Evolutionary conservation across 768 basidiomycete species (phyloP), one percentile per base, ranked within the genome.

Genomic region (Collybia sordida): DNA sequence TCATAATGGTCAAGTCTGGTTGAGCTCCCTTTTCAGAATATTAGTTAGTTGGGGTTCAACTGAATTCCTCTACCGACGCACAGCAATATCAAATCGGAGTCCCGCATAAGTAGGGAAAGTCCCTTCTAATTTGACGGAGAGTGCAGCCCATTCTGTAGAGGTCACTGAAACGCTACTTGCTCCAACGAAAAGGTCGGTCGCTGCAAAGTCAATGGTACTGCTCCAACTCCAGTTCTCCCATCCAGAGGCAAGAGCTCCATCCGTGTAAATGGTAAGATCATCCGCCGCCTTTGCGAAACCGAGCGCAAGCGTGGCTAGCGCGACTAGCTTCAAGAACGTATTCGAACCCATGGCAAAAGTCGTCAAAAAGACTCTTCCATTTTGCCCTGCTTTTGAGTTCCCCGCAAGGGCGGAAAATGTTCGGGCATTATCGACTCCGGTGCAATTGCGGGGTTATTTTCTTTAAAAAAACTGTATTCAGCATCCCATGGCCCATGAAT

Each of bases 221-320:
- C 71, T 64, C 78, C 78, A 80, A 51, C 73, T 74, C 78, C 78
- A 80, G 61, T 80, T 67, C 49, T 80, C 70, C 77, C 78, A 79
- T 15, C 72, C 74, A 21, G 65, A 52, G 17, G 71, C 66, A 35
- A 80, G 72, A 19, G 63, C 61, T 39, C 56, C 58, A 59, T 78
- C 75, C 9, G 66, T 66, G 55, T 78, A 79, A 45, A 78, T 65
- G 37, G 59, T 49, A 36, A 74, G 57, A 62, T 79, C 75, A 14
- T 68, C 68, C 14, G 63, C 42, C 56, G 56, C 60, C 25, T 50
- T 52, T 24, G 62, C 43, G 18, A 60, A 47, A 25, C 55, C 55
- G 40, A 64, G 52, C n/a, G 55, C 50, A 28, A 61, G 51, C 44
- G 58, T 51, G 14, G 56, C 50, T 21, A 62, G 60, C 61, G 48